Base-by-base conservation (phyloP, 2,329 filamentous ascomycete genomes). In the Penicillium sp. region DNA sequence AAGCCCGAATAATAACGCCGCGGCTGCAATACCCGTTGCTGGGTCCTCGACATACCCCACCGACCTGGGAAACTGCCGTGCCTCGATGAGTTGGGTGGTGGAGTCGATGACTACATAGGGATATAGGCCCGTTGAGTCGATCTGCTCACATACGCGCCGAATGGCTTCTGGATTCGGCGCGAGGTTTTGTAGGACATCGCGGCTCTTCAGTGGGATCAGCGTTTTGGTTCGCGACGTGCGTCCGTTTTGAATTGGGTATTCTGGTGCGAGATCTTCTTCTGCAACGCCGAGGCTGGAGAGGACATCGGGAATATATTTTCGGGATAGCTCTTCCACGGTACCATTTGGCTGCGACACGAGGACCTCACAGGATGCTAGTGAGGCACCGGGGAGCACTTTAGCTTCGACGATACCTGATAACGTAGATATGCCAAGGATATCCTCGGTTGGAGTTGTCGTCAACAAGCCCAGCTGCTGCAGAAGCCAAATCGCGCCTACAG, bases 401-500 rank as follows among this genome's bases (percentile, higher is more conserved):
- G 52, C 57, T 16, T 60, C 57, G 11, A 60, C 41, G 1, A 29
- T 29, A 2, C 57, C 57, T 16, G 27, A 31, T 19, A 53, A 52
- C 13, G 55, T 50, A 24, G 43, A 35, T 21, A 62, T 58, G 21
- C n/a, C 48, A 5, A 24, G 33, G 19, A 14, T 11, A 13, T 41
- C 10, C 5, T 21, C 7, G 7, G 24, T 41, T 13, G 16, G 24
- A 10, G 21, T 8, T 13, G 16, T 10, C 1, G 43, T 24, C 13
- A 63, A 5, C 31, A 52, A 5, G 4, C 33, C 48, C 7, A 62
- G 50, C n/a, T 55, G 37, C 6, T 57, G 39, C 21, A 63, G 29
- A 11, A 62, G 16, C 61, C 55, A 64, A n/a, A 60, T 35, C 3
- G 60, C 51, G 11, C 61, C 58, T 2, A 62, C 45, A 2, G 53